Evolutionary conservation across 352 stramenopile species (phyloP), one percentile per base, ranked within the genome.

Genomic region (Blastocystis sp.): DNA sequence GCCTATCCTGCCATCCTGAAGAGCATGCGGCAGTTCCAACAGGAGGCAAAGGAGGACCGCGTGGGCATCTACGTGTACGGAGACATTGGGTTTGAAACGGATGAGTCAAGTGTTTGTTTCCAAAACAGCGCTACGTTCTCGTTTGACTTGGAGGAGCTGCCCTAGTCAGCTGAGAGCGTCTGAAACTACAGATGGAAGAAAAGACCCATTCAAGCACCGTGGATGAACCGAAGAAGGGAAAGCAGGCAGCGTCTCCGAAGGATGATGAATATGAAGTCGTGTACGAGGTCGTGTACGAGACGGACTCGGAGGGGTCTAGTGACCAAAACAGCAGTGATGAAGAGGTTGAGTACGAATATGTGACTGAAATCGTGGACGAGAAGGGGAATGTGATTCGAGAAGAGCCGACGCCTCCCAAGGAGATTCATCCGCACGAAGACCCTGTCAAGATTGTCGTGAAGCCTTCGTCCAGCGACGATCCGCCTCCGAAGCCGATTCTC

Each of bases 61-160:
- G 88, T 93, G 76, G 94, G 93, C 75, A 91, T 98, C 89, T 98
- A 94, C 94, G 91, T 93, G 84, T 97, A 97, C 88, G 95, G 95
- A 29, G 95, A 98, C 87, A 92, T 97, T 59, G 93, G 96, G 86
- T 97, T 97, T 76, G 94, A 97, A 77, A 94, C 98, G 78, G 94
- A 97, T 69, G 85, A 89, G 67, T 57, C 36, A 27, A 4, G 38
- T 56, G 44, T 63, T 49, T 85, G 44, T 72, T 85, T 38, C 9
- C 24, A 49, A 73, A 8, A 44, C 18, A 36, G n/a, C n/a, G n/a
- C n/a, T 16, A 32, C 21, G 24, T 69, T 29, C 42, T 57, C 48
- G 9, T 34, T 71, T 38, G 11, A 27, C 29, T 18, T 69, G 27
- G 38, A 36, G 16, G 38, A 16, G 16, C 32, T 56, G 21, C 6